Conservation (phyloP, 495 filamentous ascomycete genomes). For the Penicillium paxilli region DNA sequence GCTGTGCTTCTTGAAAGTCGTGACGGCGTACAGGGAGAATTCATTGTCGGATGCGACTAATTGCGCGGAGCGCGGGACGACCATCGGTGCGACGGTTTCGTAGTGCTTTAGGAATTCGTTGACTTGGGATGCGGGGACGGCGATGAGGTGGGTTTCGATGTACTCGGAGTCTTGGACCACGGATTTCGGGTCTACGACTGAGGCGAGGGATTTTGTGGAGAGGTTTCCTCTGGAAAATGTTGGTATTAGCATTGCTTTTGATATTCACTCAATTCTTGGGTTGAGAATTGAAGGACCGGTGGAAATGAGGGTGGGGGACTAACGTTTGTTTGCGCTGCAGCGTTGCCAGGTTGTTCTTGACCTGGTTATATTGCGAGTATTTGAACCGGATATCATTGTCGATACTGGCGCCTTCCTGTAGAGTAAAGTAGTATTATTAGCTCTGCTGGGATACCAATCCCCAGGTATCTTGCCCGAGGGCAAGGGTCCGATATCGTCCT, state of each 20-base stretch:
- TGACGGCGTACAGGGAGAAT: slow-evolving; percentile 84
- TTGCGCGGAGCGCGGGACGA: slow-evolving; percentile 84
- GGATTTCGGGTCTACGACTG: slow-evolving; percentile 74
- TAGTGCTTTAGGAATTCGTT: slow-evolving; percentile 90
- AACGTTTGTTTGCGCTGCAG: slow-evolving; percentile 87
- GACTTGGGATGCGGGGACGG: slow-evolving; percentile 70
- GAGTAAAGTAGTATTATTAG: no score
- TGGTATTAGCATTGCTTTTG: slow-evolving; percentile 16
- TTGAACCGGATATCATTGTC: slow-evolving; percentile 95
- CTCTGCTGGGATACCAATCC: no score
- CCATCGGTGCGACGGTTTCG: slow-evolving; percentile 80
- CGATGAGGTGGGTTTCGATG: slow-evolving; percentile 91
- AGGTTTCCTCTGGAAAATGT: slow-evolving; percentile 74
- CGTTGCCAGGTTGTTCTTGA: slow-evolving; percentile 76
- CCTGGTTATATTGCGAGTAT: slow-evolving; percentile 86
- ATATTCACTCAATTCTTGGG: no score
- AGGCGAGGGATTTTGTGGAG: slow-evolving; percentile 86
- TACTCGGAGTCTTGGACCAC: slow-evolving; percentile 92
- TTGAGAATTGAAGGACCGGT: not conserved
- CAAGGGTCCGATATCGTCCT: no score
- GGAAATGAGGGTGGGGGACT: no score
- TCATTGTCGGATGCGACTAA: slow-evolving; percentile 81
- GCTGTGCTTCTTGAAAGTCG: slow-evolving; percentile 87
- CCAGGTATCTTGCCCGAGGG: not conserved
- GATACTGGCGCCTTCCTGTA: slow-evolving; percentile 77